These are phyloP conservation scores for Neofusicoccum kwambonambiense DNA, from an alignment of 2,329 filamentous ascomycete species.

Conservation along the genomic window DNA sequence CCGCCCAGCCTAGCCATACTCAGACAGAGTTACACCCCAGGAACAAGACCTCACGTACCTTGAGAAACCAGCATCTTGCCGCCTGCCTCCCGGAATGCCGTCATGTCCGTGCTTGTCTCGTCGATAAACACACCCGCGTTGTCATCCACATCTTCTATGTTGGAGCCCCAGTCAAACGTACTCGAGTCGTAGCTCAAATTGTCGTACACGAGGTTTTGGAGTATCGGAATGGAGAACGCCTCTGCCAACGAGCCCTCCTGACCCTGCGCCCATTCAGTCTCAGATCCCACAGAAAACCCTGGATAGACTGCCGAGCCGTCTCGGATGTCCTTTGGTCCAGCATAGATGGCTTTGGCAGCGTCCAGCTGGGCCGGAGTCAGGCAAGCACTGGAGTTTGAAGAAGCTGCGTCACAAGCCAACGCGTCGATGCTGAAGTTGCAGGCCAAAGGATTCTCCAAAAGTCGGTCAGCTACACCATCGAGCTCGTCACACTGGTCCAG, in stretches of 20 bases:
- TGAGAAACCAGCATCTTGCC: constrained; percentile 42
- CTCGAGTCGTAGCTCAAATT: constrained; percentile 36
- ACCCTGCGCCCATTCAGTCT: constrained; percentile 35
- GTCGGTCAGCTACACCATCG: constrained; percentile 40
- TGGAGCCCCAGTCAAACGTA: constrained; percentile 39
- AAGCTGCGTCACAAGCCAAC: constrained; percentile 28
- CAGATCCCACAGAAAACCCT: constrained; percentile 42
- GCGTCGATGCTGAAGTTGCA: constrained; percentile 38
- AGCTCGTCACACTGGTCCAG: constrained; percentile 39
- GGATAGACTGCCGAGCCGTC: constrained; percentile 36
- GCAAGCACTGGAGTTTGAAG: constrained; percentile 24
- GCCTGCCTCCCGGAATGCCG: constrained; percentile 29
- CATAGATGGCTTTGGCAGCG: constrained; percentile 34
- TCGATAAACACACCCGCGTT: constrained; percentile 40
- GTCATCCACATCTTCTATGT: constrained; percentile 35
- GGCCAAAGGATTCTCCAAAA: constrained; percentile 40
- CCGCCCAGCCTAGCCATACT: constrained; percentile 14
- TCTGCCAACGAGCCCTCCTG: constrained; percentile 38
- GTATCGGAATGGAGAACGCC: constrained; percentile 38
- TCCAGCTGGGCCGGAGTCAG: constrained; percentile 33
- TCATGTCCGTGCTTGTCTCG: constrained; percentile 33
- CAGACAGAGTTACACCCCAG: neutral
- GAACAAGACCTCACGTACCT: constrained; percentile 21
- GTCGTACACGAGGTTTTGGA: constrained; percentile 45
- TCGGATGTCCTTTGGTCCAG: constrained; percentile 26